Base-by-base conservation (phyloP, 1,284 basidiomycete genomes). In the Naganishia sp. region DNA sequence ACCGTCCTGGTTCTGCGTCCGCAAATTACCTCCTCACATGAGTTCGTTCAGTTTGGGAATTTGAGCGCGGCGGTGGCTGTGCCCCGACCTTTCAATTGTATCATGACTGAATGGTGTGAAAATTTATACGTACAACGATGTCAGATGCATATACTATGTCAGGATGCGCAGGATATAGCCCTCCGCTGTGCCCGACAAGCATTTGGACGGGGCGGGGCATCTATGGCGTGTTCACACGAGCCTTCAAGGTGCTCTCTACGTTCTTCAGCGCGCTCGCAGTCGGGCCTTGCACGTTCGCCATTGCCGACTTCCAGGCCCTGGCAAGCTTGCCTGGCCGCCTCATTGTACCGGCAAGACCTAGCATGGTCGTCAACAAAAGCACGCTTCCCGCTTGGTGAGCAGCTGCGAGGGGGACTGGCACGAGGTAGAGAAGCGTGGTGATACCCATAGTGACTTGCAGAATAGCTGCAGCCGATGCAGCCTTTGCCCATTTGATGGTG, bases 351-450 rank as follows among this genome's bases (percentile, higher is more conserved):
- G 90, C 81, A 1, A 94, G 76, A 62, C 92, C 90, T 17, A 94
- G 80, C 82, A 94, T 86, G 17, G 89, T 85, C n/a, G 89, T 93
- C 39, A 99, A 81, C 17, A 99, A 82, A 50, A 90, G 85, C 6
- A 99, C 88, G 72, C 92, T 92, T 10, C 95, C 95, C 0, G 92
- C 94, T 79, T 99, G 96, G 77, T 99, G 96, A 45, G 89, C 85
- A 10, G 94, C 90, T 1, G 96, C 96, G 2, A 99, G 82, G 1
- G 91, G 90, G 4, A 94, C 86, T 0, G 96, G 96, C 0, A 99
- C 96, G 68, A 99, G 85, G 79, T 96, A 96, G 35, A 98, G 78
- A 18, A 99, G 82, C 0, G 96, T 99, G 15, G 88, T 87, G 68
- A 99, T 92, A 1, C 96, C 96, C 23, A 99, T 84, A 0, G 88